A percentile compares a stretch with the other conserved stretches of the same genome.
Conservation (phyloP, 2,329 filamentous ascomycete species). For the Celoporthe dispersa region DNA sequence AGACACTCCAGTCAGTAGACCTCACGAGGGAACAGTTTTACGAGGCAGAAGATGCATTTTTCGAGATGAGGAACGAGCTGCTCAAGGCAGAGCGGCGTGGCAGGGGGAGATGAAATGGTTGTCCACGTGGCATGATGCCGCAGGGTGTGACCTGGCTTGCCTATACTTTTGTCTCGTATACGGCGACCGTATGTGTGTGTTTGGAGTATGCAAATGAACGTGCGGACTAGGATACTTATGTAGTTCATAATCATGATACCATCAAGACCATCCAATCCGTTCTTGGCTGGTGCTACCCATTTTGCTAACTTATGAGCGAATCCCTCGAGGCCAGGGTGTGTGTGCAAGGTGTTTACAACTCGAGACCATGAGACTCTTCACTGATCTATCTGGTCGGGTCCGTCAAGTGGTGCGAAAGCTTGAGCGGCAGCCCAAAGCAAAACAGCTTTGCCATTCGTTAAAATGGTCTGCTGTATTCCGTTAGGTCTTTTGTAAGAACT, state of each 20-base stretch:
- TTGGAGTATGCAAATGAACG: neutral
- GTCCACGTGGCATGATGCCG: neutral
- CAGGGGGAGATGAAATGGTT: slow-evolving; percentile 39
- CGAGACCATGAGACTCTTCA: too few species aligned
- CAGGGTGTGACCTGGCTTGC: neutral
- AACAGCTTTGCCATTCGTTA: too few species aligned
- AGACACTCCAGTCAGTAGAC: slow-evolving; percentile 60
- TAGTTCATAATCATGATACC: slow-evolving; percentile 6
- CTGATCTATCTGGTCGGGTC: too few species aligned
- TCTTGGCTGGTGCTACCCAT: neutral
- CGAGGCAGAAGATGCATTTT: slow-evolving; percentile 76
- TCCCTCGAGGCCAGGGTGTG: neutral
- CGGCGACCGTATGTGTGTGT: neutral
- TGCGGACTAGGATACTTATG: slow-evolving; percentile 3
- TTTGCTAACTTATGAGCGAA: neutral
- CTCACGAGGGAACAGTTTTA: slow-evolving; percentile 69
- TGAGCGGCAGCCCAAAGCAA: too few species aligned
- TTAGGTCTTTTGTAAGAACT: too few species aligned
- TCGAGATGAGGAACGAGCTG: slow-evolving; percentile 76
- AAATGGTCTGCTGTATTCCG: too few species aligned
- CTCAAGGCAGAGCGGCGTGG: slow-evolving; percentile 71
- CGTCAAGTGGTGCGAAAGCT: too few species aligned
- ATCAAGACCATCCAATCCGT: neutral
- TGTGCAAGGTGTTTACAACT: neutral
- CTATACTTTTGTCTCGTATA: neutral